phyloP scores from a whole-genome alignment of 73 alveolate species.

The Tetrahymena thermophila region DNA sequence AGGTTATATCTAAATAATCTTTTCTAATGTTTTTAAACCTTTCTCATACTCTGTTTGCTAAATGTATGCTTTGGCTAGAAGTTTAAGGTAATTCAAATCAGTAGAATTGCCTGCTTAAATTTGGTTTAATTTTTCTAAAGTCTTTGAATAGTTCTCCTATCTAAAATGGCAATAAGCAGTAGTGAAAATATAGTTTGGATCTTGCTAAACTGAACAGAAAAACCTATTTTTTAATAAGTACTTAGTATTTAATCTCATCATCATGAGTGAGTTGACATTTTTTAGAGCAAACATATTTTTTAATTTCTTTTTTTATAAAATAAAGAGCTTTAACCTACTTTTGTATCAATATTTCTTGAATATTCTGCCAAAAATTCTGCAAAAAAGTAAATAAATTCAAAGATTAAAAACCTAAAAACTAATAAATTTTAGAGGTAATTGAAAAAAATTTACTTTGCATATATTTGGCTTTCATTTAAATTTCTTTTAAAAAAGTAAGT shows the following conservation, averaged over 20 bases:
- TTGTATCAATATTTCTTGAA: not conserved
- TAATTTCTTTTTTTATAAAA: too few species aligned
- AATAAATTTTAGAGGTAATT: not conserved
- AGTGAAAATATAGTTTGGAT: not conserved
- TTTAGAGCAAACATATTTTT: not conserved
- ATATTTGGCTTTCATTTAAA: not conserved
- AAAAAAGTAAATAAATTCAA: not conserved
- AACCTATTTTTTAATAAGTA: not conserved
- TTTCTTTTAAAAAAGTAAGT: too few species aligned
- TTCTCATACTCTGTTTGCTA: not conserved
- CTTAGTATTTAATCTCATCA: not conserved
- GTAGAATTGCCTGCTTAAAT: not conserved
- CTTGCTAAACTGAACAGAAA: not conserved
- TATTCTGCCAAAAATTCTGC: not conserved
- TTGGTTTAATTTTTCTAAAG: not conserved
- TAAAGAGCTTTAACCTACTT: not conserved
- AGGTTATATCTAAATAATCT: not conserved
- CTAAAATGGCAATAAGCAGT: not conserved
- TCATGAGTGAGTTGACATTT: not conserved
- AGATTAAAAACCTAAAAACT: not conserved
- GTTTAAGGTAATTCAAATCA: not conserved
- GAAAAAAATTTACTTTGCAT: not conserved
- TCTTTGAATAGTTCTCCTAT: not conserved
- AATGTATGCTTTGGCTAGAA: not conserved
- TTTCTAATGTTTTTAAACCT: not conserved